A percentile compares a stretch with the other conserved stretches of the same genome.
These are phyloP conservation scores for Ganoderma lucidum DNA, from an alignment of 1,284 basidiomycete species.

Conservation along the genomic window DNA sequence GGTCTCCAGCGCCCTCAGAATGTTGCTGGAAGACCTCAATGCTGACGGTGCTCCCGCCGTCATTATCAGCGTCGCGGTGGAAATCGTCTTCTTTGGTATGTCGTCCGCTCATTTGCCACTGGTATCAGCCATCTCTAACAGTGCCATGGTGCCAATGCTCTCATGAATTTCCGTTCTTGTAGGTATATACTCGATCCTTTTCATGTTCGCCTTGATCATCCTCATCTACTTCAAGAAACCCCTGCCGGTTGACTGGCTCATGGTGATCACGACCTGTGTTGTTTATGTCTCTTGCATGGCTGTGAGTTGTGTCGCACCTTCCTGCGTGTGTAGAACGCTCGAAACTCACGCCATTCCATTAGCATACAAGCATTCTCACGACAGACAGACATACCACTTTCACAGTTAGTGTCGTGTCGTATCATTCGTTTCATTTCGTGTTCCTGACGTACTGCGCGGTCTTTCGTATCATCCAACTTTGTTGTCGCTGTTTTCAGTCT, in stretches of 20 bases:
- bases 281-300: constrained; percentile 25
- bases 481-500: constrained; percentile 10
- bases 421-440: too few species aligned
- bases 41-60: constrained; percentile 25
- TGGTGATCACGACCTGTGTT: constrained; percentile 12
- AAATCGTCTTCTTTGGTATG: constrained; percentile 31
- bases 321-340: not conserved
- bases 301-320: constrained; percentile 17
- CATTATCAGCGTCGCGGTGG: constrained; percentile 28
- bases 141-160: not conserved
- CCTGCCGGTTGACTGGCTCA: constrained; percentile 25
- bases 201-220: constrained; percentile 28
- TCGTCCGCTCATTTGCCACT: not conserved
- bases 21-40: constrained; percentile 27
- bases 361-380: constrained; percentile 22
- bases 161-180: not conserved
- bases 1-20: constrained; percentile 14
- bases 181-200: constrained; percentile 31
- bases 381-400: constrained; percentile 29
- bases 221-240: constrained; percentile 24
- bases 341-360: constrained; percentile 13
- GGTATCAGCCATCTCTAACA: not conserved
- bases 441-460: not conserved
- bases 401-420: constrained; percentile 15
- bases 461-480: not conserved